These are phyloP conservation scores for Ustilago shanxiensis DNA, from an alignment of 1,284 basidiomycete genomes.

Conservation along the genomic window DNA sequence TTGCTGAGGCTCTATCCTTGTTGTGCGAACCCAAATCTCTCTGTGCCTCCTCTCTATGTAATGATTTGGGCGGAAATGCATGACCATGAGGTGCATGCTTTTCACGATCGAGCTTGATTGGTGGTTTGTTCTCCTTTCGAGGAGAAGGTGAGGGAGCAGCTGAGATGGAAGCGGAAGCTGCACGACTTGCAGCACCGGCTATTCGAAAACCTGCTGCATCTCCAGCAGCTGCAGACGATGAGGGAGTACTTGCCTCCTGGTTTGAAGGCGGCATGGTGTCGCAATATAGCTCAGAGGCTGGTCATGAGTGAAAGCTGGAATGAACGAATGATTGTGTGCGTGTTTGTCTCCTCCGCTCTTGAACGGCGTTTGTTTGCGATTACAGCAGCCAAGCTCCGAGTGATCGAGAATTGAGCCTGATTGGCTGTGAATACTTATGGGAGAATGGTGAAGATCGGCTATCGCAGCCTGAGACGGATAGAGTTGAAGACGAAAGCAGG, in stretches of 20 bases:
- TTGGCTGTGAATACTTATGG: too few species aligned
- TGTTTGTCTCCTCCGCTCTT: too few species aligned
- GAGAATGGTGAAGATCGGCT: too few species aligned
- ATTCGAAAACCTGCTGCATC: constrained; percentile 33
- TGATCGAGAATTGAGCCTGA: too few species aligned
- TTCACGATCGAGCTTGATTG: constrained; percentile 22
- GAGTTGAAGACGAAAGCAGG: too few species aligned
- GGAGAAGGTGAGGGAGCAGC: neutral
- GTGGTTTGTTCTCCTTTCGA: constrained; percentile 2
- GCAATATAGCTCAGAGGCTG: neutral
- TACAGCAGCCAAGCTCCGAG: too few species aligned
- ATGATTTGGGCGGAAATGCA: neutral
- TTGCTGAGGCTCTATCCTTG: too few species aligned
- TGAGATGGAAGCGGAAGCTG: constrained; percentile 1
- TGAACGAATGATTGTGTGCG: neutral
- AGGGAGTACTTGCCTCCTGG: too few species aligned
- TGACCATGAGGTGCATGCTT: constrained; percentile 1
- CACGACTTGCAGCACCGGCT: constrained; percentile 29
- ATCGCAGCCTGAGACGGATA: too few species aligned
- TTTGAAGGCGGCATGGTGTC: constrained; percentile 17
- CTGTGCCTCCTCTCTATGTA: too few species aligned
- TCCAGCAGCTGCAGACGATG: neutral
- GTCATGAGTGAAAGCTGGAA: neutral
- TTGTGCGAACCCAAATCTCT: too few species aligned
- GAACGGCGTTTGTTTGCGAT: too few species aligned